Percentiles rank a stretch among this genome's conserved stretches.
These are phyloP conservation scores for Rhododendron mucronatum DNA, from an alignment of 148 eudicot genomes.

Conservation along the genomic window DNA sequence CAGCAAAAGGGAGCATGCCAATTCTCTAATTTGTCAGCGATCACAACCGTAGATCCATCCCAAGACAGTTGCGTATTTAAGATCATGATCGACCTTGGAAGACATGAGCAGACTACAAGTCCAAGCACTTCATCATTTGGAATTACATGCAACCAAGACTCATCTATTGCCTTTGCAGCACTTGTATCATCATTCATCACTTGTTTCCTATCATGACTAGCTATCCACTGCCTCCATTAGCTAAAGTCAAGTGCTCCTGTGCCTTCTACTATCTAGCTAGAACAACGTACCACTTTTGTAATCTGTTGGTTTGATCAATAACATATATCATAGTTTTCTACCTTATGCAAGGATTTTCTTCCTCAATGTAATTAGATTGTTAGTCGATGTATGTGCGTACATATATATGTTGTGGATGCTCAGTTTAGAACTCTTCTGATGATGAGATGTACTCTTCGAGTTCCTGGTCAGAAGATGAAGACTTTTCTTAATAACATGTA, in stretches of 20 bases:
- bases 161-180: background rate
- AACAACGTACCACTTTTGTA: background rate
- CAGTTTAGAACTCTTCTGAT: background rate
- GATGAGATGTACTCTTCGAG: too few species aligned
- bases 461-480: too few species aligned
- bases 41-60: constrained; percentile 69
- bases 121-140: constrained; percentile 13
- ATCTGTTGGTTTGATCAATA: background rate
- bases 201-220: background rate
- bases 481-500: too few species aligned
- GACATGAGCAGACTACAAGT: constrained; percentile 26
- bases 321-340: background rate
- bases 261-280: background rate
- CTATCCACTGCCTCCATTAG: background rate
- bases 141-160: background rate
- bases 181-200: background rate
- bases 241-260: background rate
- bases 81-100: constrained; percentile 60
- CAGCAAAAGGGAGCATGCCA: constrained; percentile 58
- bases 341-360: background rate
- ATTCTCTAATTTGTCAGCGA: constrained; percentile 46
- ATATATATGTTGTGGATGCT: too few species aligned
- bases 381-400: too few species aligned
- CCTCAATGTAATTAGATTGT: too few species aligned
- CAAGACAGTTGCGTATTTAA: constrained; percentile 51